Conservation (phyloP, 257 asterid genomes). For the Nyctanthes arbortristis region DNA sequence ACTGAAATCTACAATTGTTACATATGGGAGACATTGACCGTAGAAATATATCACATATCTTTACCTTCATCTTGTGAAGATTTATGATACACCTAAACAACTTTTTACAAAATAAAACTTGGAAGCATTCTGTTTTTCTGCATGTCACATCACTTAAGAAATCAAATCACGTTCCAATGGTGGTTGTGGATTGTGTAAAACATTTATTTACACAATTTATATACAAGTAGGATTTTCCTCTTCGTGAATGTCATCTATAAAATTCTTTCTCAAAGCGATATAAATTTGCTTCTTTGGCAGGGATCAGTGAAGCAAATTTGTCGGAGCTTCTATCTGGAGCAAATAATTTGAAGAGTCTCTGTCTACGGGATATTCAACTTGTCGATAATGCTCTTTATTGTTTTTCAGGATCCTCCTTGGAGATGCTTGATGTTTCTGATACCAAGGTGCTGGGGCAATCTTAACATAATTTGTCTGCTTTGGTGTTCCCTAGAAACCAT, state of each 20-base stretch:
- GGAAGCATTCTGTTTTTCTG: too few relatives aligned
- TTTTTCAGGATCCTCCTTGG: constrained; percentile 67
- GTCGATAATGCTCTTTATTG: constrained; percentile 53
- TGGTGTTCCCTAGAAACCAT: constrained; percentile 16
- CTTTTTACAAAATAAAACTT: too few relatives aligned
- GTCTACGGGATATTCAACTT: constrained; percentile 64
- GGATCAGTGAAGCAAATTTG: constrained; percentile 43
- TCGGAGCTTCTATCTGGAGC: constrained; percentile 62
- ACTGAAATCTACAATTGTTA: constrained; percentile 2
- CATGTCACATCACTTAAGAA: too few relatives aligned
- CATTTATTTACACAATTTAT: too few relatives aligned
- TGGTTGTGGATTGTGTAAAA: too few relatives aligned
- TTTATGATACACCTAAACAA: too few relatives aligned
- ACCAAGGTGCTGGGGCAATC: constrained; percentile 57
- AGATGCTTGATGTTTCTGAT: constrained; percentile 83
- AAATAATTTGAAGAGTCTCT: constrained; percentile 57
- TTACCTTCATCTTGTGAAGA: neutral
- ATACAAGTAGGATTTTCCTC: too few relatives aligned
- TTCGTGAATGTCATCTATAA: neutral
- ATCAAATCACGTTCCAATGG: too few relatives aligned
- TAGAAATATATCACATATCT: neutral
- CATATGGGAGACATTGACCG: neutral
- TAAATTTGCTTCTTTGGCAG: constrained; percentile 41
- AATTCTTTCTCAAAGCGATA: constrained; percentile 2
- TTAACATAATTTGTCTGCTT: constrained; percentile 6